Base-by-base conservation (phyloP, 495 filamentous ascomycete genomes). In the Trichodelitschia bisporula region DNA sequence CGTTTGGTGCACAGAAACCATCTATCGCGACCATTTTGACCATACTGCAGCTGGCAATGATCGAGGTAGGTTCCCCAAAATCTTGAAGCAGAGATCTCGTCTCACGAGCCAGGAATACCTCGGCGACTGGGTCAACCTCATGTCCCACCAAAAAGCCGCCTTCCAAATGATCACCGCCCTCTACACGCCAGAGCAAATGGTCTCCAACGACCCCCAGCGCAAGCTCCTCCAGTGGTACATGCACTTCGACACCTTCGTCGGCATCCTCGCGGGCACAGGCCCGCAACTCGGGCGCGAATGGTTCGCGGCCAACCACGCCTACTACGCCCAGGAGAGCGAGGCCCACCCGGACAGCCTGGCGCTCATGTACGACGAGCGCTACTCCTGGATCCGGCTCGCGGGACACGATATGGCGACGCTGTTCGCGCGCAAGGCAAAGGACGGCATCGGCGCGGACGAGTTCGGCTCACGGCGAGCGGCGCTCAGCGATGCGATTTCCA, bases 71-170 rank as follows among this genome's bases (percentile, higher is more conserved):
- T 32, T 20, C 3, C 13, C 16, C 6, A 10, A 20, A 18, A 6
- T 13, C 2, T 11, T 15, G 15, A 26, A 28, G 28, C 29, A 19
- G 27, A 2, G 24, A 19, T 23, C 31, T 26, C 33, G 33, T 13
- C 19, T 33, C n/a, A 31, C 18, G 9, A 29, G 4, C 27, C 42
- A 95, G 84, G 86, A 93, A 53, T 86, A 77, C 41, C 62, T 92
- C 33, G 86, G 86, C 5, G 86, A 97, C 44, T 93, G 77, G 77
- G 64, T 79, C 31, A 92, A 84, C 42, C 58, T 93, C 26, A 66
- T 84, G 44, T 74, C 78, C 19, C 86, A 97, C 50, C 82, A 92
- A 48, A 83, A 71, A 49, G 86, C 84, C 4, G 84, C 86, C 1
- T 64, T 76, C 42, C 63, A 76, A 30, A 62, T 97, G 37, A 57